phyloP scores from a whole-genome alignment of 2,329 filamentous ascomycete genomes.

The Microcyclosporella mali region DNA sequence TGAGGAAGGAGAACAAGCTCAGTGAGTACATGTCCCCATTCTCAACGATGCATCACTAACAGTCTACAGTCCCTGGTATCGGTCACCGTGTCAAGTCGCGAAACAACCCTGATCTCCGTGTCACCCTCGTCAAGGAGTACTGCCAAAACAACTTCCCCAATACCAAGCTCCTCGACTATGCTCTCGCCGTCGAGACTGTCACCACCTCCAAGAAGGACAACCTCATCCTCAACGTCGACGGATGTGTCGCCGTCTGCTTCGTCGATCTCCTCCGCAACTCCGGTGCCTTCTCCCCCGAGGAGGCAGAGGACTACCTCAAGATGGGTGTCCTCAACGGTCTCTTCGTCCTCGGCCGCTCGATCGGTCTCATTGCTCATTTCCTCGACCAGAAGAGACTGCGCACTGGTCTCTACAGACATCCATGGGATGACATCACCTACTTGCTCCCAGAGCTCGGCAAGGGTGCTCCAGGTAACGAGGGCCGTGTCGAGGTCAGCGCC shows the following conservation, averaged over 20 bases:
- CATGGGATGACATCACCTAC: conserved; percentile 98
- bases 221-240: conserved; percentile 98
- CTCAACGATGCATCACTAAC: conserved; percentile 24
- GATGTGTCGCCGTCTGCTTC: conserved; percentile 97
- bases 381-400: conserved; percentile 99
- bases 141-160: conserved; percentile 94
- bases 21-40: conserved; percentile 47
- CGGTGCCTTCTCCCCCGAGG: conserved; percentile 90
- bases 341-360: conserved; percentile 93
- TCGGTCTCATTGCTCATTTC: conserved; percentile 99
- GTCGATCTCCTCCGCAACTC: conserved; percentile 96
- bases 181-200: conserved; percentile 92
- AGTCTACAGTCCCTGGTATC: conserved; percentile 74
- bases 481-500: conserved; percentile 82
- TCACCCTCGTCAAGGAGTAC: conserved; percentile 99
- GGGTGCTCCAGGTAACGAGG: conserved; percentile 67
- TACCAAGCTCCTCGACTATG: conserved; percentile 98
- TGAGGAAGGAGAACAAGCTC: conserved; percentile 99
- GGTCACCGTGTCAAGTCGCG: conserved; percentile 99
- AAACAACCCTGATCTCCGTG: conserved; percentile 99
- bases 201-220: conserved; percentile 99
- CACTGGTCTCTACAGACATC: conserved; percentile 94
- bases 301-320: conserved; percentile 96
- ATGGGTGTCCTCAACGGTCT: conserved; percentile 99
- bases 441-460: conserved; percentile 74